phyloP scores from a whole-genome alignment of 2,329 filamentous ascomycete species.

The Fusarium nisikadoi region DNA sequence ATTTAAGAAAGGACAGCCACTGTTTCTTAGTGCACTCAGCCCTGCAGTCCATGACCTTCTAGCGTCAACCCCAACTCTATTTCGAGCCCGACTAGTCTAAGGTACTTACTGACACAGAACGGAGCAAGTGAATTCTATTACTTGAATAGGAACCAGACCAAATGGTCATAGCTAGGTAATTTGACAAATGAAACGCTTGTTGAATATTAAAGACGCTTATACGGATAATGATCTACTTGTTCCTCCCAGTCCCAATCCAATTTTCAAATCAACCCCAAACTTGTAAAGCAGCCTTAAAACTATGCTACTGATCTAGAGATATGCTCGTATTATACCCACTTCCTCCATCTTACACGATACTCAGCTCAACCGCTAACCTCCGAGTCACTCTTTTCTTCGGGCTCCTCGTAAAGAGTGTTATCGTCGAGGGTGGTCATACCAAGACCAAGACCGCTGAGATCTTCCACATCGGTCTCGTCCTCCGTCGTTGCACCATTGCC shows the following conservation, averaged over 20 bases:
- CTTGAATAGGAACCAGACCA: background rate
- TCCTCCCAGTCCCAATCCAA: slow-evolving; percentile 1
- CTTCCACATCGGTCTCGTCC: slow-evolving; percentile 52
- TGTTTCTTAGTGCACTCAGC: slow-evolving; percentile 28
- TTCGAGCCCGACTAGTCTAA: background rate
- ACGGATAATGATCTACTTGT: slow-evolving; percentile 2
- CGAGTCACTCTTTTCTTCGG: slow-evolving; percentile 35
- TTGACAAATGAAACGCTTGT: slow-evolving; percentile 16
- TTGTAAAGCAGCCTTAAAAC: slow-evolving; percentile 1
- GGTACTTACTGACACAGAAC: background rate
- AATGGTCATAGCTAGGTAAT: background rate
- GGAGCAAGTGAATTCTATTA: background rate
- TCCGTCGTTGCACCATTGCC: slow-evolving; percentile 49
- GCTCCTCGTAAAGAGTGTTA: slow-evolving; percentile 39
- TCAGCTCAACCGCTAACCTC: slow-evolving; percentile 11
- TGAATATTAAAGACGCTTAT: slow-evolving; percentile 2
- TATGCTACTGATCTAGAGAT: background rate
- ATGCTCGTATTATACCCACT: background rate
- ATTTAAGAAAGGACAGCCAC: slow-evolving; percentile 29
- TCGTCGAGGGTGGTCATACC: slow-evolving; percentile 45
- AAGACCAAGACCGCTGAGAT: slow-evolving; percentile 40
- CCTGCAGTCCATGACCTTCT: slow-evolving; percentile 30
- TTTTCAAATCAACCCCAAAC: background rate
- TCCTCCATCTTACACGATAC: background rate
- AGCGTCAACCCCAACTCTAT: slow-evolving; percentile 16